Evolutionary conservation across 1,284 basidiomycete genomes (phyloP).

Genomic region (Athelia sp.): DNA sequence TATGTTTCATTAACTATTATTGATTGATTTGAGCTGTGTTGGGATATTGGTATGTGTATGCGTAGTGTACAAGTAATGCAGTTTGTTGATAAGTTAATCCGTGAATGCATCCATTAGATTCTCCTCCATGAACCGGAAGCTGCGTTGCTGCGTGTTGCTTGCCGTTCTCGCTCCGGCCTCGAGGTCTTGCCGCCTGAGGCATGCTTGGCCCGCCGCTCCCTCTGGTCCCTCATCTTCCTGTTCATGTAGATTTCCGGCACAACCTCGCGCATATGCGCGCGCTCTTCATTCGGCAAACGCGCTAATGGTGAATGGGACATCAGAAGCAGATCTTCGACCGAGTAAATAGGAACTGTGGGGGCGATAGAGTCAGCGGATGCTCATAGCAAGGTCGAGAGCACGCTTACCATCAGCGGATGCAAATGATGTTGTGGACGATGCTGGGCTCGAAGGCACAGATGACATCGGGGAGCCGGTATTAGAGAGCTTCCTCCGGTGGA

Average conservation of each 20-base stretch:
- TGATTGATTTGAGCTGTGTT: no score
- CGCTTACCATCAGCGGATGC: background rate
- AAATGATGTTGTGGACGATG: background rate
- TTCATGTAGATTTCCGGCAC: background rate
- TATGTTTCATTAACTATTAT: no score
- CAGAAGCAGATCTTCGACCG: background rate
- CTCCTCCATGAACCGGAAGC: background rate
- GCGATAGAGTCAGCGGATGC: background rate
- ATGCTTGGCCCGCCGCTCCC: background rate
- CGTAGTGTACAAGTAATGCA: no score
- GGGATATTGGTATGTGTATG: no score
- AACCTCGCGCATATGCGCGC: background rate
- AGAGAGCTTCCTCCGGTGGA: background rate
- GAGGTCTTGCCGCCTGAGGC: background rate
- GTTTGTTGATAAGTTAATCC: no score
- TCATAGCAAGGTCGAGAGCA: background rate
- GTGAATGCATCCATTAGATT: no score
- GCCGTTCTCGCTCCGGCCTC: background rate
- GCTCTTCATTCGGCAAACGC: background rate
- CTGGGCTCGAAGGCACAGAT: background rate
- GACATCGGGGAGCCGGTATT: background rate
- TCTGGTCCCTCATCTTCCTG: background rate
- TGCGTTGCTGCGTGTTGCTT: background rate
- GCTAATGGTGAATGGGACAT: background rate
- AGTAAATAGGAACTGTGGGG: background rate